Percentiles rank a stretch among this genome's conserved stretches.
Conservation (phyloP, 805 yeast genomes). For the Candida germanica region DNA sequence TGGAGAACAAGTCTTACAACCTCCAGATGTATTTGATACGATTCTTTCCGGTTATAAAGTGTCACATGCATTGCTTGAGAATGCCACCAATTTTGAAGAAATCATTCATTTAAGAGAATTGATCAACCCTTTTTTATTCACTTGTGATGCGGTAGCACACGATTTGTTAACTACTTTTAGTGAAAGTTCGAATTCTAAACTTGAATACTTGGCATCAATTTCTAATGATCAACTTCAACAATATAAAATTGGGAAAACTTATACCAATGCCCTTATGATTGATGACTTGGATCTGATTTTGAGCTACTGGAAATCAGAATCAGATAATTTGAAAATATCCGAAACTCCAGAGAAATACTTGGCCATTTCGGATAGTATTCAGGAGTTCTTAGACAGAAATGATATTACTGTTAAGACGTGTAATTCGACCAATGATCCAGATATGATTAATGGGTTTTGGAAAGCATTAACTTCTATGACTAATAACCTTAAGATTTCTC, state of each 20-base stretch:
- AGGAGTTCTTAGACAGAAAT: conserved; percentile 40
- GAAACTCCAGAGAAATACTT: conserved; percentile 35
- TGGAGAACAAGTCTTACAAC: conserved; percentile 28
- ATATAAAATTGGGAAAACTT: conserved; percentile 26
- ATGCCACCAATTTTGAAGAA: conserved; percentile 12
- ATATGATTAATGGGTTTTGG: conserved; percentile 33
- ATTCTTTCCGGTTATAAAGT: conserved; percentile 26
- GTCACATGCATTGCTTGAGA: conserved; percentile 30
- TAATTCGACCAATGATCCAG: conserved; percentile 4
- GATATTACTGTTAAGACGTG: conserved; percentile 16
- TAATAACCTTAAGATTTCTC: conserved; percentile 36
- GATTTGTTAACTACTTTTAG: conserved; percentile 19
- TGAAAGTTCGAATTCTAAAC: conserved; percentile 12
- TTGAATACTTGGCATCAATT: conserved; percentile 26
- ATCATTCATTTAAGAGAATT: conserved; percentile 11
- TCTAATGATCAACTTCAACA: conserved; percentile 27
- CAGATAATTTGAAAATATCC: conserved; percentile 15
- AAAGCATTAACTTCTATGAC: conserved; percentile 35
- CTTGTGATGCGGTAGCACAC: conserved; percentile 18
- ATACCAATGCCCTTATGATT: conserved; percentile 24
- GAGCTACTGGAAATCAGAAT: conserved; percentile 29
- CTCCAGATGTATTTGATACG: conserved; percentile 35
- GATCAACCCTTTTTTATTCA: conserved; percentile 18
- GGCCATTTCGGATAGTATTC: conserved; percentile 42
- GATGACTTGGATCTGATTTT: conserved; percentile 23